These are phyloP conservation scores for Cystobasidiaceae sp. DNA, from an alignment of 1,284 basidiomycete species.

Conservation along the genomic window DNA sequence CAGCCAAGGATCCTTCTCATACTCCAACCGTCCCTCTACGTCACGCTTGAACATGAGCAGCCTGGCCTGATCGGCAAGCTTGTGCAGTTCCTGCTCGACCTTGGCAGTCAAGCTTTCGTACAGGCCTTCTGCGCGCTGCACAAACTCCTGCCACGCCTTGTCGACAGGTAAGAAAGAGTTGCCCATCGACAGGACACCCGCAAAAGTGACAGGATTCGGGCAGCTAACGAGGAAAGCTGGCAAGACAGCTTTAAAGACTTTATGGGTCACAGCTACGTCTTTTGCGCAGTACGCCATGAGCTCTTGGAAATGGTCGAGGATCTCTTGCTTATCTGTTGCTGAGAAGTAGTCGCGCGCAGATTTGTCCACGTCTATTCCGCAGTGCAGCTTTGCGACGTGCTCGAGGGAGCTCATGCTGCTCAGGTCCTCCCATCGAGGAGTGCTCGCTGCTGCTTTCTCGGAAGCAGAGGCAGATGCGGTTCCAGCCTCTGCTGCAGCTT, in stretches of 20 bases:
- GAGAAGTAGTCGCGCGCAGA: conserved; percentile 68
- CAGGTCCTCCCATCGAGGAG: conserved; percentile 76
- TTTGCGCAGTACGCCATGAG: conserved; percentile 83
- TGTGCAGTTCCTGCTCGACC: conserved; percentile 62
- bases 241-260: conserved; percentile 73
- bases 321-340: conserved; percentile 57
- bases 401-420: conserved; percentile 87
- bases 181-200: conserved; percentile 87
- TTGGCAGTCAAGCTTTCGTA: conserved; percentile 71
- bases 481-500: conserved; percentile 11
- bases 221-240: conserved; percentile 78
- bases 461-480: not conserved
- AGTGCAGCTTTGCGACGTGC: conserved; percentile 87
- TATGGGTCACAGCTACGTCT: conserved; percentile 80
- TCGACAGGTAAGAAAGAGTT: conserved; percentile 88
- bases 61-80: conserved; percentile 59
- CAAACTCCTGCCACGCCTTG: conserved; percentile 77
- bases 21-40: conserved; percentile 48
- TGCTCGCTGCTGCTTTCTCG: not conserved
- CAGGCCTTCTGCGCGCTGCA: conserved; percentile 68
- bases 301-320: conserved; percentile 62
- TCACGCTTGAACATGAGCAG: conserved; percentile 50
- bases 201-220: conserved; percentile 88
- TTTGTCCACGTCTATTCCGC: conserved; percentile 75
- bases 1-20: conserved; percentile 78